Percentiles rank a stretch among this genome's conserved stretches.
These are phyloP conservation scores for Fusarium graminum DNA, from an alignment of 2,329 filamentous ascomycete genomes.

Conservation along the genomic window DNA sequence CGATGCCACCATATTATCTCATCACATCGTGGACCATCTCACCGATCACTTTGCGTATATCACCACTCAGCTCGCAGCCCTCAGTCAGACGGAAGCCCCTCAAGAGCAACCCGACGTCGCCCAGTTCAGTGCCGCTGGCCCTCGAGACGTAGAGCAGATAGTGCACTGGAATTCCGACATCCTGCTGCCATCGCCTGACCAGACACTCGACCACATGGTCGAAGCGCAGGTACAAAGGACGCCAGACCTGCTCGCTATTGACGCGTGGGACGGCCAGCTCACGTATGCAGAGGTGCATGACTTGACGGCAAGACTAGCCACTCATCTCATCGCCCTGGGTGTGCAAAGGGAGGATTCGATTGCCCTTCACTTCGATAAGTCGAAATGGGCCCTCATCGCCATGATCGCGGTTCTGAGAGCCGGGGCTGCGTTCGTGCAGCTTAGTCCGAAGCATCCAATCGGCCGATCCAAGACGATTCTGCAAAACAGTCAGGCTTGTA, in stretches of 20 bases:
- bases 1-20: constrained; percentile 12
- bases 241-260: constrained; percentile 10
- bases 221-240: constrained; percentile 3
- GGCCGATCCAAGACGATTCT: constrained; percentile 5
- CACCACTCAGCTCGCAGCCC: constrained; percentile 9
- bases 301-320: constrained; percentile 10
- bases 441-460: constrained; percentile 15
- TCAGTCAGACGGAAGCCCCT: too few species aligned
- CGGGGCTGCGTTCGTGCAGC: constrained; percentile 11
- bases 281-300: constrained; percentile 12
- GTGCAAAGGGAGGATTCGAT: constrained; percentile 21
- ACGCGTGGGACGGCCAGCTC: constrained; percentile 18
- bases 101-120: constrained; percentile 6
- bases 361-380: constrained; percentile 27
- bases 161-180: constrained; percentile 9
- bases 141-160: constrained; percentile 14
- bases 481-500: constrained; percentile 17
- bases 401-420: constrained; percentile 23
- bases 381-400: constrained; percentile 39
- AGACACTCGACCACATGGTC: constrained; percentile 11
- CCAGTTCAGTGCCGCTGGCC: constrained; percentile 11
- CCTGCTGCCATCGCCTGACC: constrained; percentile 6
- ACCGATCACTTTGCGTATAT: constrained; percentile 16
- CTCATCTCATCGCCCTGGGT: constrained; percentile 17
- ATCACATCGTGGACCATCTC: constrained; percentile 13